Evolutionary conservation across 2,329 filamentous ascomycete genomes (phyloP), one percentile per base, ranked within the genome.

Genomic region (Drechslerella coelobrocha): DNA sequence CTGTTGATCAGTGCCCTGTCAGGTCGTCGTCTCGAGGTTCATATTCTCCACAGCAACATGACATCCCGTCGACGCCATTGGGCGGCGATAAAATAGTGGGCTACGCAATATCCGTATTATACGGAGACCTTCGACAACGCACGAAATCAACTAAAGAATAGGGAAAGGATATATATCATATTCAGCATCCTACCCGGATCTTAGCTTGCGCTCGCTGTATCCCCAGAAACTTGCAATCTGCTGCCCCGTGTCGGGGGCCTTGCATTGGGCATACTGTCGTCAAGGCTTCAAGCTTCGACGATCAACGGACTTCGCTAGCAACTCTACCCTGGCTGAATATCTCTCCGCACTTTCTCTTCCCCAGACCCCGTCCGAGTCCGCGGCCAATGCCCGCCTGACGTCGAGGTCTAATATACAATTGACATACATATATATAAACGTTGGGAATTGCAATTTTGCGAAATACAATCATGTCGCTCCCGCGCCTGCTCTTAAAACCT

Each of bases 21-120:
- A 1, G 37, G 56, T n/a, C 43, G 29, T 60, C 56, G 56, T 60
- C 56, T 60, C 56, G 56, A 60, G 56, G 56, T 26, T 23, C 43
- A 17, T 19, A 23, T 51, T 31, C 54, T 37, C 54, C 54, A 59
- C 54, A 59, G 19, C 45, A 29, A 5, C 24, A 51, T 51, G 48
- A 60, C 56, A 51, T 52, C 39, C 7, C 21, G 19, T n/a, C 56
- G 43, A 41, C 43, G 43, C 56, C 21, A 60, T 60, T 60, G 12
- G 21, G 12, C 23, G 21, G 12, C 29, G 43, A 26, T 14, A 39
- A 23, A 21, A 59, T 7, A 5, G 23, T 8, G n/a, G 21, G 12
- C 34, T 39, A n/a, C 34, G 3, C 26, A 51, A 9, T 21, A 12
- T 24, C 12, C 19, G 17, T 9, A 27, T 51, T 34, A 27, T 34